Evolutionary conservation across 2,329 filamentous ascomycete genomes (phyloP), one percentile per base, ranked within the genome.

Genomic region (Podosphaera leucotricha): DNA sequence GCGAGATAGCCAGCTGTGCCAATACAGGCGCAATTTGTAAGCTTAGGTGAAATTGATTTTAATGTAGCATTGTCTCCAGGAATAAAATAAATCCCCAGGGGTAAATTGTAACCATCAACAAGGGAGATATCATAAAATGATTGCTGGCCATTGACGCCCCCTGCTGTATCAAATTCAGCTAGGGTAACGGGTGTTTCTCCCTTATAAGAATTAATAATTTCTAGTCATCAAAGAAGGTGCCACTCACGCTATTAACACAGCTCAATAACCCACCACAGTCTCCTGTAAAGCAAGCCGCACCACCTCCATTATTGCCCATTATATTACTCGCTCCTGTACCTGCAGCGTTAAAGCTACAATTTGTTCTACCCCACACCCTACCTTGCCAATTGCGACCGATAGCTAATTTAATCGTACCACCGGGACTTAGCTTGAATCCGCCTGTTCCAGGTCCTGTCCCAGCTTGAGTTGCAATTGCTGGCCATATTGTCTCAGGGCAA

Each of bases 121-220:
- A 87, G 66, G 36, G 80, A 85, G 49, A 90, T 81, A 59, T 90
- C 82, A 61, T 86, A 87, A 58, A 83, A 90, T 8, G 75, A 79
- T 55, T 85, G 77, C 46, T 57, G 60, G 41, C 64, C 63, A 19
- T 66, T 64, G 38, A 68, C 62, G 24, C 77, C 76, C 22, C 77
- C 79, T 42, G 73, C 70, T 15, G 87, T 67, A 44, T 78, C 84
- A 60, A 90, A 86, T 56, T 92, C 83, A 35, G 79, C 81, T 11
- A 92, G 68, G 1, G 80, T 86, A 13, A 75, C 75, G 10, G 83
- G 83, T 24, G 75, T 71, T 46, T 73, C 67, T 16, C 82, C 81
- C 77, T 81, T 46, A 15, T 16, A n/a, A 8, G 2, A 38, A 26
- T 41, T 26, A 41, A 22, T 22, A 41, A 41, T n/a, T 26, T 21